Evolutionary conservation across 371 early-diverging fungal species (phyloP).

Genomic region (Mortierella sp.): DNA sequence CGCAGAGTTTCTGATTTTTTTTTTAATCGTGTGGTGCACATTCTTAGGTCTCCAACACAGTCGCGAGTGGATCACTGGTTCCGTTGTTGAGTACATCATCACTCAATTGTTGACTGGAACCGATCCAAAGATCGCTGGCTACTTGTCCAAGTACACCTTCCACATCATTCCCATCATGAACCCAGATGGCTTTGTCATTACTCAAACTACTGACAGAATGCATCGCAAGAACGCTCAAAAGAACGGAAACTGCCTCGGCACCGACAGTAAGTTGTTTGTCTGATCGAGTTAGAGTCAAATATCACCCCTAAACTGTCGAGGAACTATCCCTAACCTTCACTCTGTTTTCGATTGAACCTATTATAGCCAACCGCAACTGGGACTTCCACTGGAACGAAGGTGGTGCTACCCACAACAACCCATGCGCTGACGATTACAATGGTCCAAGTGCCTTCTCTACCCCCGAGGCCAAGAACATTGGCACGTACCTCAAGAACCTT

Average conservation of each 20-base stretch:
- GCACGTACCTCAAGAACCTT: conserved; percentile 53
- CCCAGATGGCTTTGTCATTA: conserved; percentile 69
- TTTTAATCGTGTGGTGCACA: too few relatives aligned
- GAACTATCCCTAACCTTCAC: too few relatives aligned
- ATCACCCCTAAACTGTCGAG: too few relatives aligned
- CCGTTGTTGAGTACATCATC: conserved; percentile 40
- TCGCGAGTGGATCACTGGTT: conserved; percentile 34
- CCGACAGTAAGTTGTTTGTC: conserved; percentile 32
- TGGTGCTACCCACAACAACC: conserved; percentile 59
- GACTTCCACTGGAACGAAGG: conserved; percentile 61
- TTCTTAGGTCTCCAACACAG: conserved; percentile 21
- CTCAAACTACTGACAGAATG: conserved; percentile 59
- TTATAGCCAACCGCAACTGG: conserved; percentile 62
- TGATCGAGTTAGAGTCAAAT: too few relatives aligned
- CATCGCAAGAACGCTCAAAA: conserved; percentile 68
- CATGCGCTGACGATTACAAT: conserved; percentile 64
- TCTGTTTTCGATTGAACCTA: too few relatives aligned
- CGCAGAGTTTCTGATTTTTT: too few relatives aligned
- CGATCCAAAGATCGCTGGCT: conserved; percentile 36
- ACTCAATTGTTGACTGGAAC: conserved; percentile 31
- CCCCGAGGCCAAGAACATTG: conserved; percentile 62
- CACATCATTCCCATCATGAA: conserved; percentile 63
- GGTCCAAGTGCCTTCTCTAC: conserved; percentile 63
- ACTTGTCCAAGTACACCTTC: conserved; percentile 44
- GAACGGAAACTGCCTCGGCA: conserved; percentile 38